Percentiles rank a stretch among this genome's conserved stretches.
Evolutionary conservation across 306 rosid species (phyloP).

Genomic region (Pachyrhizus erosus): DNA sequence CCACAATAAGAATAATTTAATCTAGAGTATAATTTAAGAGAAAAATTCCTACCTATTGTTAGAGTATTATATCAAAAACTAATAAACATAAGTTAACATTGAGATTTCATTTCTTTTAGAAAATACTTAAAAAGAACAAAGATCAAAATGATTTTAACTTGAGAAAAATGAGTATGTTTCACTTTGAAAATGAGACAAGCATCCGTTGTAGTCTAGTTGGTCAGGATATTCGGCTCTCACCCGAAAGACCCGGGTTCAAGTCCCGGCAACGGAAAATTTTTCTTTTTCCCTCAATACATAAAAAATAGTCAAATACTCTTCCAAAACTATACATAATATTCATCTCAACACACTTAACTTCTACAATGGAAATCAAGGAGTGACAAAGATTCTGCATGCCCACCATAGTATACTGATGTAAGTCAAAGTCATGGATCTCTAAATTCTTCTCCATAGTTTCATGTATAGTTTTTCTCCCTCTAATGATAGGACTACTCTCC

Average conservation of each 20-base stretch:
- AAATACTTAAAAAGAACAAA: too few species aligned
- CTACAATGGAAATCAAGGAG: not conserved
- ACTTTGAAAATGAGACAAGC: too few species aligned
- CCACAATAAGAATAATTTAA: not conserved
- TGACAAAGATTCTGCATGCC: slow-evolving; percentile 17
- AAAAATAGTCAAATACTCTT: not conserved
- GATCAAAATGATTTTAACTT: not conserved
- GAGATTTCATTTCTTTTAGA: too few species aligned
- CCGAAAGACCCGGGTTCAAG: slow-evolving; percentile 62
- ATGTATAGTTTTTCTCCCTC: not conserved
- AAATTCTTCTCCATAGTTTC: not conserved
- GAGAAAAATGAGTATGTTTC: too few species aligned
- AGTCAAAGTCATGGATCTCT: not conserved
- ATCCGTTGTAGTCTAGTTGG: slow-evolving; percentile 71
- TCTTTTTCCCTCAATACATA: not conserved
- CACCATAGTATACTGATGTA: not conserved
- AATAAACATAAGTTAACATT: not conserved
- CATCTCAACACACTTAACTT: not conserved
- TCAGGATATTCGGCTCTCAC: slow-evolving; percentile 63
- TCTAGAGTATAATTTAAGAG: not conserved
- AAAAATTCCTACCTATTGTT: not conserved
- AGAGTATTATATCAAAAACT: not conserved
- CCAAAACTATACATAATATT: not conserved
- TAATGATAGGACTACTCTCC: not conserved
- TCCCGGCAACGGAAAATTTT: slow-evolving; percentile 65